These are phyloP conservation scores for Phaseolus coccineus DNA, from an alignment of 331 rosid genomes.

Conservation along the genomic window DNA sequence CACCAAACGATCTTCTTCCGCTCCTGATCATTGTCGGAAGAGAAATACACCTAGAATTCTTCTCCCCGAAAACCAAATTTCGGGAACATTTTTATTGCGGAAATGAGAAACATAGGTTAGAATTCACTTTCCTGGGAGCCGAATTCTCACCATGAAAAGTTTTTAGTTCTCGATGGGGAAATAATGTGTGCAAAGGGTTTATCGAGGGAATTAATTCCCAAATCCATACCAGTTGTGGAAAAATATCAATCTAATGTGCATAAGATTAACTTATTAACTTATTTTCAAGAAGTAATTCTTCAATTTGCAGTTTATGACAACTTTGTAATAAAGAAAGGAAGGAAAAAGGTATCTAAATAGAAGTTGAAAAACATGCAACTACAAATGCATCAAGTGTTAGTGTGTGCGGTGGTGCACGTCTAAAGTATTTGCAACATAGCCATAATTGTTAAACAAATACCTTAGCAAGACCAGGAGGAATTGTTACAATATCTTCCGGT, in stretches of 20 bases:
- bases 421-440: neutral
- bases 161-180: too few species aligned
- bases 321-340: neutral
- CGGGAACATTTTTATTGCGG: too few species aligned
- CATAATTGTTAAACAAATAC: slow-evolving; percentile 45
- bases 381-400: neutral
- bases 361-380: neutral
- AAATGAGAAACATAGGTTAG: too few species aligned
- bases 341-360: neutral
- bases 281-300: neutral
- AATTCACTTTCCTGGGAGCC: too few species aligned
- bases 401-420: neutral
- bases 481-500: slow-evolving; percentile 77
- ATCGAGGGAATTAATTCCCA: too few species aligned
- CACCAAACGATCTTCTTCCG: too few species aligned
- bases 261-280: neutral
- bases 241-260: neutral
- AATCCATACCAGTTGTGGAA: too few species aligned
- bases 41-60: too few species aligned
- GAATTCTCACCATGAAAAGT: too few species aligned
- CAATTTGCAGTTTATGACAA: neutral
- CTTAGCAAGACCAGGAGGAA: slow-evolving; percentile 80
- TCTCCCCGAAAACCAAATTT: too few species aligned
- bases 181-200: too few species aligned
- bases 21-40: too few species aligned